Percentiles rank a stretch among this genome's conserved stretches.
These are phyloP conservation scores for Xylaria scruposa DNA, from an alignment of 495 filamentous ascomycete species.

Conservation along the genomic window DNA sequence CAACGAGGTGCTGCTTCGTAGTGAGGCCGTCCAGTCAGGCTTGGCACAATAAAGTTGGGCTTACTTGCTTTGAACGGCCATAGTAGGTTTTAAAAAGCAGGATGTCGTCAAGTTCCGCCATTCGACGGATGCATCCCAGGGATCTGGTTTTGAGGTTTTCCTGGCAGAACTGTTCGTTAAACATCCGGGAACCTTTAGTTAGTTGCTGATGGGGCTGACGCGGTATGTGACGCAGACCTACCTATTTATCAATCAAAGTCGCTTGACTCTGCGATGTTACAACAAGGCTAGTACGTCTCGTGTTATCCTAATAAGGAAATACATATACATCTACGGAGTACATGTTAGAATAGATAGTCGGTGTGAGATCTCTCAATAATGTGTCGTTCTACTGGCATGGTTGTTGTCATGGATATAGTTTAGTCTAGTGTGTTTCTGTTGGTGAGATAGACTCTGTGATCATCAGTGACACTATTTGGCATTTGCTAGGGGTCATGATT, in stretches of 20 bases:
- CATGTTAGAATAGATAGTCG: not conserved
- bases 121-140: not conserved
- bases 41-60: constrained; percentile 2
- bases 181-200: not conserved
- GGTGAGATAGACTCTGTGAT: constrained; percentile 19
- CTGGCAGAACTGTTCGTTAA: not conserved
- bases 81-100: not conserved
- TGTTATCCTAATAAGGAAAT: not conserved
- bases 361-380: constrained; percentile 13
- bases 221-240: constrained; percentile 19
- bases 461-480: constrained; percentile 19
- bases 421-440: constrained; percentile 8
- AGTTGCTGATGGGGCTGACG: constrained; percentile 17
- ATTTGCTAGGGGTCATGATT: constrained; percentile 26
- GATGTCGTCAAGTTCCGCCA: not conserved
- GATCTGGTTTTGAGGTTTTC: not conserved
- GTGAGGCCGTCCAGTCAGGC: not conserved
- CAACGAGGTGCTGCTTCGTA: not conserved
- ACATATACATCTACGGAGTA: too few species aligned
- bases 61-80: not conserved
- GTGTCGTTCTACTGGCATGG: constrained; percentile 7
- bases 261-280: not conserved
- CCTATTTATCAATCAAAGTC: not conserved
- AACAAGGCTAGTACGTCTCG: not conserved
- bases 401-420: constrained; percentile 2